phyloP scores from a whole-genome alignment of 306 rosid genomes.

The Morella rubra region DNA sequence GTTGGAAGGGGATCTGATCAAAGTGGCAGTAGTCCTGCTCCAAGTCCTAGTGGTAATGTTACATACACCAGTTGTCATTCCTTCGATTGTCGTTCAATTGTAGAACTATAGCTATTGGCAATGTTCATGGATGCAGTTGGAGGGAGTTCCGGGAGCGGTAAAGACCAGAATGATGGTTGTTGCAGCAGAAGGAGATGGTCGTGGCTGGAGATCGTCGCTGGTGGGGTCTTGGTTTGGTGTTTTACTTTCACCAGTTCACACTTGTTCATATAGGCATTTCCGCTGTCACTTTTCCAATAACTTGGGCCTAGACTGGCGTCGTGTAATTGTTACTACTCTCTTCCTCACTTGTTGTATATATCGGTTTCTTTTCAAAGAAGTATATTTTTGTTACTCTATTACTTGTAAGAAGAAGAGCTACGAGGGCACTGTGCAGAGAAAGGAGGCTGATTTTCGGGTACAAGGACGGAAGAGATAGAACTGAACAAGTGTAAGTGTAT shows the following conservation, averaged over 20 bases:
- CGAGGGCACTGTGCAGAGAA: too few relatives aligned
- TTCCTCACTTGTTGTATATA: too few relatives aligned
- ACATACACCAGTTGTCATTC: neutral
- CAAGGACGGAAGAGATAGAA: too few relatives aligned
- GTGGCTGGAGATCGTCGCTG: conserved; percentile 10
- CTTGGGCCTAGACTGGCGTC: neutral
- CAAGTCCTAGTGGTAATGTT: conserved; percentile 51
- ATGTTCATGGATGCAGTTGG: conserved; percentile 3
- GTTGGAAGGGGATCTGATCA: conserved; percentile 29
- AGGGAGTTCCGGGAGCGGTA: conserved; percentile 21
- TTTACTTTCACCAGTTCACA: conserved; percentile 20
- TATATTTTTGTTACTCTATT: too few relatives aligned
- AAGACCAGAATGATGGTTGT: conserved; percentile 37
- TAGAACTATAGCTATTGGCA: too few relatives aligned
- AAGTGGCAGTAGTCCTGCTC: conserved; percentile 31
- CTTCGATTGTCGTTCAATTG: neutral
- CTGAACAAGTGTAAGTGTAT: too few relatives aligned
- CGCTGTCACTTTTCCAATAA: neutral
- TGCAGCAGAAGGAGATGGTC: conserved; percentile 23
- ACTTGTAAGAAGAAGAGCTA: too few relatives aligned
- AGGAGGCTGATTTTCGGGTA: too few relatives aligned
- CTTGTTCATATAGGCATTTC: conserved; percentile 24
- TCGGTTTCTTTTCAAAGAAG: too few relatives aligned
- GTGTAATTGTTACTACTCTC: too few relatives aligned
- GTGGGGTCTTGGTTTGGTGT: conserved; percentile 35